phyloP scores from a whole-genome alignment of 352 stramenopile species.

The Globisporangium alternatum region DNA sequence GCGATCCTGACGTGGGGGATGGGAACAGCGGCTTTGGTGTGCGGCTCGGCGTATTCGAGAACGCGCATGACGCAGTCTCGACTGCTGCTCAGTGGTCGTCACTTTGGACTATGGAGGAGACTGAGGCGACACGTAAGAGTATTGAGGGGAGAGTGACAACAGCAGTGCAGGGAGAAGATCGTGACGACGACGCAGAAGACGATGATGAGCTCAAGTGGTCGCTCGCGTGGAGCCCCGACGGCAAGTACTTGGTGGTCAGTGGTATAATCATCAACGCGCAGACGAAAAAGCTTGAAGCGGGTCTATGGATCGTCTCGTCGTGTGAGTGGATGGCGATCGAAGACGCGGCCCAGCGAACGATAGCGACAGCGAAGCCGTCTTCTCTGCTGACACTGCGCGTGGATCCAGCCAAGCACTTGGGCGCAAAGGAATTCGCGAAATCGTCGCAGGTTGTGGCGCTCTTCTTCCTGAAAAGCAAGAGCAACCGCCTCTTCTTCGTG shows the following conservation, averaged over 20 bases:
- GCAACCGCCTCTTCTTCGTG: conserved; percentile 41
- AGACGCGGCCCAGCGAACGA: background rate
- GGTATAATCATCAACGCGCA: conserved; percentile 24
- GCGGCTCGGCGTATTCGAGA: conserved; percentile 6
- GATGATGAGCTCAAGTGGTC: conserved; percentile 19
- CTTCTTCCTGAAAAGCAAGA: conserved; percentile 40
- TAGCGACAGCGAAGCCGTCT: background rate
- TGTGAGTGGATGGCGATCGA: conserved; percentile 34
- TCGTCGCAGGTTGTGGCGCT: conserved; percentile 25
- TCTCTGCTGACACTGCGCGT: conserved; percentile 31
- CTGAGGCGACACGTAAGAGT: background rate
- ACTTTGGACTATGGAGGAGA: conserved; percentile 4
- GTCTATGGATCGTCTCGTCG: conserved; percentile 46
- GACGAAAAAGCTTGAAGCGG: conserved; percentile 19
- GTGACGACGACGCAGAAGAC: background rate
- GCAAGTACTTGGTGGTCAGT: conserved; percentile 43
- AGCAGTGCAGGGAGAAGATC: background rate
- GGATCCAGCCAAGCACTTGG: conserved; percentile 29
- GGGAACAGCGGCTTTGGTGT: background rate
- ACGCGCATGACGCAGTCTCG: background rate
- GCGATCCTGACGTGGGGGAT: background rate
- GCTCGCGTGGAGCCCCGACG: conserved; percentile 56
- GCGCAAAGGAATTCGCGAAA: conserved; percentile 23
- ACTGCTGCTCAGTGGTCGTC: background rate
- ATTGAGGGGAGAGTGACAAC: conserved; percentile 10